Evolutionary conservation across 108 stramenopile species (phyloP), one percentile per base, ranked within the genome.

Genomic region (Pseudonitzschia multiseries): DNA sequence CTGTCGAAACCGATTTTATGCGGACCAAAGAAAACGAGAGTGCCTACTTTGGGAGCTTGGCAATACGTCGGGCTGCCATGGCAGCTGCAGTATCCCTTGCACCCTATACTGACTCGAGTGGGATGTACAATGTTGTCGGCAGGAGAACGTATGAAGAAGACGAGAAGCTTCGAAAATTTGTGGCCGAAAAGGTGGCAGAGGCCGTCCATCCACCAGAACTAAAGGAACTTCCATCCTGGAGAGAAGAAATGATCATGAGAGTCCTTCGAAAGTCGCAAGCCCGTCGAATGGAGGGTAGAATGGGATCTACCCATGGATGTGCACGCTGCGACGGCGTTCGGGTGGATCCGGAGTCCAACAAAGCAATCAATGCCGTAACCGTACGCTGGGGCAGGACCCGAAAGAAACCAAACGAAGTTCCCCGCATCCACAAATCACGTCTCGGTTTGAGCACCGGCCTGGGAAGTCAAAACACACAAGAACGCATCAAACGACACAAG

Each of bases 1-100:
- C 79, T 51, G 57, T 86, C 13, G 56, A 71, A 50, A 81, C 91
- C 13, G 87, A 89, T 73, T 90, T 90, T 66, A 73, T 85, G 54
- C 76, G 93, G 14, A 94, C 89, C 21, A 86, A 79, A 48, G 93
- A 94, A 71, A 94, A 94, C 70, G 93, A 94, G 80, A 78, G 71
- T 56, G 93, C 93, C 8, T 94, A 87, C 69, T 94, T 90, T 57
- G 93, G 93, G 18, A 72, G 79, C 8, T 73, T 94, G 21, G 89
- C 91, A 13, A 68, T 94, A 17, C 81, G 86, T 24, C 72, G 93
- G 31, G 82, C 86, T 41, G 88, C 91, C 21, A 68, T 61, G 24
- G 91, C 93, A 13, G 88, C 91, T 17, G 77, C 84, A 27, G 83
- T 85, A 31, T 87, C 88, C 2, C 67, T 90, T 36, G 83, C 81